Conservation (phyloP, 2,329 filamentous ascomycete species). For the Ramularia endophylla region DNA sequence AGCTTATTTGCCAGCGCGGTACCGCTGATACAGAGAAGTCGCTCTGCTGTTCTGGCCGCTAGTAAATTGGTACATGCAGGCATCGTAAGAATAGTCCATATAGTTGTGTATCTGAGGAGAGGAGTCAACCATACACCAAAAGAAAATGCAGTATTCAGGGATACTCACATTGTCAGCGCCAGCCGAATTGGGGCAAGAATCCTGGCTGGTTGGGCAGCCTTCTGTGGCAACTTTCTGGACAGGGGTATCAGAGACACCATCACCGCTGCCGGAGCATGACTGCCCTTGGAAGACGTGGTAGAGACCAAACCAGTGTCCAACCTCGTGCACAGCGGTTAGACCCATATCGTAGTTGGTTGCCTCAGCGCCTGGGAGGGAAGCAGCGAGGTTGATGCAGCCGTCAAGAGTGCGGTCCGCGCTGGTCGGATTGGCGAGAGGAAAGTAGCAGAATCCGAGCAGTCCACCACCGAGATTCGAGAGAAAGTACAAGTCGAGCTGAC, state of each 20-base stretch:
- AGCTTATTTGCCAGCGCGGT: conserved; percentile 11
- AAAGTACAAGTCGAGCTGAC: conserved; percentile 52
- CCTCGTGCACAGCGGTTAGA: conserved; percentile 39
- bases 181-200: conserved; percentile 41
- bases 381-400: conserved; percentile 49
- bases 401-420: conserved; percentile 37
- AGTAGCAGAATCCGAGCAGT: conserved; percentile 21
- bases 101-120: conserved; percentile 53
- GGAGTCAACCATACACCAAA: too few relatives aligned
- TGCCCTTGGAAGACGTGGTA: conserved; percentile 35
- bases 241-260: conserved; percentile 39
- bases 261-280: conserved; percentile 35
- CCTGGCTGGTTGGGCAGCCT: conserved; percentile 44
- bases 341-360: conserved; percentile 41
- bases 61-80: conserved; percentile 16
- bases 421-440: conserved; percentile 34
- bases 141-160: conserved; percentile 41
- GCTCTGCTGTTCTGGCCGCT: conserved; percentile 11
- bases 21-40: conserved; percentile 12
- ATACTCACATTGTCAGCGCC: conserved; percentile 21
- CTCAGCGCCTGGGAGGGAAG: conserved; percentile 46
- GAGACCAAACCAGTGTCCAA: conserved; percentile 28
- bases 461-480: conserved; percentile 42
- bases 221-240: conserved; percentile 36
- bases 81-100: conserved; percentile 37